Conservation (phyloP, 2,329 filamentous ascomycete genomes). For the Ceratocystis eucalypticola region DNA sequence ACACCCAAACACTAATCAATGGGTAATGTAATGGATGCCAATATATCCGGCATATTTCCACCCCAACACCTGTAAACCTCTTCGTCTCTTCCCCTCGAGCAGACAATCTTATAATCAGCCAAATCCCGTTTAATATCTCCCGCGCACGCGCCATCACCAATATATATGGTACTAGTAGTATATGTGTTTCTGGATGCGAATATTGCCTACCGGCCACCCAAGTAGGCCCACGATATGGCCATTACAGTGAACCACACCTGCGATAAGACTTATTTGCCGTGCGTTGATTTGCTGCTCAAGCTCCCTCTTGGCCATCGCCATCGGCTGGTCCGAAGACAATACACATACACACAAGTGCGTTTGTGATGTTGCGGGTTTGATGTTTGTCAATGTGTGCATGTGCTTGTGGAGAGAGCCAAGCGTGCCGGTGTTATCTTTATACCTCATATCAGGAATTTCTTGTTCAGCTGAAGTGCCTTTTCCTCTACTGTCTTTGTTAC, state of each 20-base stretch:
- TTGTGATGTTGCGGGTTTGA: neutral
- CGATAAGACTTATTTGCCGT: neutral
- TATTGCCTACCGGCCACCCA: neutral
- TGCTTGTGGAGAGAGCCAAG: neutral
- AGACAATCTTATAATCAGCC: neutral
- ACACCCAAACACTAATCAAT: too few species aligned
- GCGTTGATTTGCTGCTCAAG: neutral
- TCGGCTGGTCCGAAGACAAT: neutral
- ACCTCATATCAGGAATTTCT: too few species aligned
- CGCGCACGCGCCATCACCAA: neutral
- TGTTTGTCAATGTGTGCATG: neutral
- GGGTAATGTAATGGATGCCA: neutral
- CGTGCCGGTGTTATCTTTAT: too few species aligned
- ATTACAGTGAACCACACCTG: neutral
- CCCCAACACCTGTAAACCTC: neutral
- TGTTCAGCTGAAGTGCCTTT: too few species aligned
- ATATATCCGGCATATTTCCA: constrained; percentile 2
- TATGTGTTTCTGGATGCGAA: neutral
- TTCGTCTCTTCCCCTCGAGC: neutral
- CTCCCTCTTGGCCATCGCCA: neutral
- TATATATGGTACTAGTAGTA: constrained; percentile 2
- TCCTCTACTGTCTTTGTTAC: too few species aligned
- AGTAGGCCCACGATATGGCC: neutral
- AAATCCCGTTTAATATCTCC: neutral
- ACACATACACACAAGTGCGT: too few species aligned